These are phyloP conservation scores for Aquilaria sinensis DNA, from an alignment of 345 rosid genomes.

Conservation along the genomic window DNA sequence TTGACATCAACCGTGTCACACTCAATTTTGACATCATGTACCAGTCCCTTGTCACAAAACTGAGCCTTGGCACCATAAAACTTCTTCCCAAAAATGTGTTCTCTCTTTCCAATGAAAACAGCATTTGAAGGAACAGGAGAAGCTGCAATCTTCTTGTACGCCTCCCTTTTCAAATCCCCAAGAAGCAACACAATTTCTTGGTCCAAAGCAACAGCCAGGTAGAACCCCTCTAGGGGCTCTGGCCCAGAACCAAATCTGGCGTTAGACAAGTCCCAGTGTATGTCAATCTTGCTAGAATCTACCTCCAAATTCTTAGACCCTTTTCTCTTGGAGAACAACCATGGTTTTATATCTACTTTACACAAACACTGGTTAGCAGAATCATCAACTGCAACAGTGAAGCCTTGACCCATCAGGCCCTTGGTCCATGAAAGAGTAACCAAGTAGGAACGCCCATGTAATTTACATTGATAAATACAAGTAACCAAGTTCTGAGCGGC, in stretches of 20 bases:
- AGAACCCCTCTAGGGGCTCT: conserved; percentile 72
- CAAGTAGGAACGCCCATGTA: conserved; percentile 50
- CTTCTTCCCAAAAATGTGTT: conserved; percentile 82
- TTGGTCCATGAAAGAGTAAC: conserved; percentile 83
- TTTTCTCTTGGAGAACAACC: conserved; percentile 81
- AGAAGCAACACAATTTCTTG: conserved; percentile 58
- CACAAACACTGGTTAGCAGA: conserved; percentile 56
- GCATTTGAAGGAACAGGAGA: conserved; percentile 32
- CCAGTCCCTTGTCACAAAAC: conserved; percentile 54
- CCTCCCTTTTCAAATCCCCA: conserved; percentile 84
- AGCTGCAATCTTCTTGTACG: conserved; percentile 45
- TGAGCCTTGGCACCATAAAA: conserved; percentile 66
- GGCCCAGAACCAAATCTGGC: conserved; percentile 85
- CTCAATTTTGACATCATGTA: conserved; percentile 69
- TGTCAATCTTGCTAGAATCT: conserved; percentile 42
- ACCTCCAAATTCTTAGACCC: conserved; percentile 57
- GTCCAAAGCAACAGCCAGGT: conserved; percentile 56
- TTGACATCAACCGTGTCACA: conserved; percentile 54
- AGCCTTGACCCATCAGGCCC: conserved; percentile 82
- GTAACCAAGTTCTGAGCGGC: conserved; percentile 75
- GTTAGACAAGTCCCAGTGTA: conserved; percentile 68
- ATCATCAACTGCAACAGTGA: conserved; percentile 65
- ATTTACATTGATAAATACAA: conserved; percentile 65
- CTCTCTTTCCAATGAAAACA: conserved; percentile 58
- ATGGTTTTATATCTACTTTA: conserved; percentile 84